Percentiles rank a stretch among this genome's conserved stretches.
Conservation (phyloP, 306 rosid species). For the Trifolium repens region DNA sequence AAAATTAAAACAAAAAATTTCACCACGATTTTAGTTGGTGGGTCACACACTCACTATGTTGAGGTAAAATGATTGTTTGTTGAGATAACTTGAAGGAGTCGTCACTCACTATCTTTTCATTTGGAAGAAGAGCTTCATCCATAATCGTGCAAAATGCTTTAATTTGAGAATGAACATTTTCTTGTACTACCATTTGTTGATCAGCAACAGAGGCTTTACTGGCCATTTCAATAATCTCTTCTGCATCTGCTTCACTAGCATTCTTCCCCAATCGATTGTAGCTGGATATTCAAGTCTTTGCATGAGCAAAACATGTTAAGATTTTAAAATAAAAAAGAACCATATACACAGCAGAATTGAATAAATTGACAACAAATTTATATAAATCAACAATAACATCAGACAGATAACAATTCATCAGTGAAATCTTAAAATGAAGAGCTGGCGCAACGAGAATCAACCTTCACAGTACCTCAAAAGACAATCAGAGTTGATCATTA, state of each 20-base stretch:
- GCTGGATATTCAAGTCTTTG: slow-evolving; percentile 61
- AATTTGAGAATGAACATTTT: slow-evolving; percentile 78
- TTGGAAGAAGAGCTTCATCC: slow-evolving; percentile 78
- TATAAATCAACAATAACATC: neutral
- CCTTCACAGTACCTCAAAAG: neutral
- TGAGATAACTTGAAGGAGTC: slow-evolving; percentile 45
- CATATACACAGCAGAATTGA: slow-evolving; percentile 18
- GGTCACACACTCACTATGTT: slow-evolving; percentile 44
- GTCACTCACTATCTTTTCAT: slow-evolving; percentile 44
- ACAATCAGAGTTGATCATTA: neutral
- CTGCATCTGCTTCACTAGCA: slow-evolving; percentile 74
- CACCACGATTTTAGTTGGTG: slow-evolving; percentile 46
- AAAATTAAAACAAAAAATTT: slow-evolving; percentile 27
- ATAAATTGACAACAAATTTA: neutral
- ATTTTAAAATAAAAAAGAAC: slow-evolving; percentile 20
- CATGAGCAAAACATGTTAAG: slow-evolving; percentile 48
- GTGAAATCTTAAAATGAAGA: neutral
- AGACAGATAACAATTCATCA: slow-evolving; percentile 7
- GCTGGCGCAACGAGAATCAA: neutral
- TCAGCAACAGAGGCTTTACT: slow-evolving; percentile 70
- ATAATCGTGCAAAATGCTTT: slow-evolving; percentile 62
- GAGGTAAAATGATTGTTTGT: slow-evolving; percentile 50
- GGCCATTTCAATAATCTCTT: slow-evolving; percentile 79
- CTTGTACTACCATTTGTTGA: slow-evolving; percentile 85
- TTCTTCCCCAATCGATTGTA: slow-evolving; percentile 75